A percentile compares a stretch with the other conserved stretches of the same genome.
phyloP scores from a whole-genome alignment of 805 yeast genomes.

The Yamadazyma scolyti region DNA sequence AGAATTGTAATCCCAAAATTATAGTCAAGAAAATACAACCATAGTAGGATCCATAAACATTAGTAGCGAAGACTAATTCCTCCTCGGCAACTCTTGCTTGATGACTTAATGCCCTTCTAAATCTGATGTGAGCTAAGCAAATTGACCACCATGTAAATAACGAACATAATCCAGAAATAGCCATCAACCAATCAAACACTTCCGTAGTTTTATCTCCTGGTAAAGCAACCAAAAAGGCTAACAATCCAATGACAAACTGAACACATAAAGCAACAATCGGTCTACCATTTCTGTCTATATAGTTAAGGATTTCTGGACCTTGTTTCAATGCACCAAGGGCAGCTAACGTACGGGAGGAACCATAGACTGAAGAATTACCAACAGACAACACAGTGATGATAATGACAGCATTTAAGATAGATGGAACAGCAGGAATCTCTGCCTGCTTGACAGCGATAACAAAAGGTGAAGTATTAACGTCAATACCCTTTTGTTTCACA shows the following conservation, averaged over 20 bases:
- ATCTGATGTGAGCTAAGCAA: slow-evolving; percentile 27
- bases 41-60: slow-evolving; percentile 29
- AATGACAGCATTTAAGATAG: slow-evolving; percentile 31
- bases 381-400: slow-evolving; percentile 30
- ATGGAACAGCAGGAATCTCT: slow-evolving; percentile 26
- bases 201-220: slow-evolving; percentile 27
- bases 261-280: slow-evolving; percentile 24
- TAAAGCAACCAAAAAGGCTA: slow-evolving; percentile 24
- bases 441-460: slow-evolving; percentile 34
- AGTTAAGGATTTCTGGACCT: slow-evolving; percentile 25
- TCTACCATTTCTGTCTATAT: slow-evolving; percentile 27
- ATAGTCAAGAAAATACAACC: slow-evolving; percentile 23
- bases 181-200: slow-evolving; percentile 30
- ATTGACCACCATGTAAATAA: slow-evolving; percentile 28
- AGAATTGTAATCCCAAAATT: slow-evolving; percentile 31
- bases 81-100: slow-evolving; percentile 22
- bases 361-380: slow-evolving; percentile 35
- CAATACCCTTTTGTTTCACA: slow-evolving; percentile 15
- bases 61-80: slow-evolving; percentile 28
- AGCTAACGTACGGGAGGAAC: slow-evolving; percentile 28
- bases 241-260: slow-evolving; percentile 23
- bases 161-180: slow-evolving; percentile 26
- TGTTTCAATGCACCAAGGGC: slow-evolving; percentile 29
- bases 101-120: slow-evolving; percentile 20
- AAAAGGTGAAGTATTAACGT: slow-evolving; percentile 32